Percentiles rank a stretch among this genome's conserved stretches.
Conservation (phyloP, 805 yeast genomes). For the Yamadazyma scolyti region DNA sequence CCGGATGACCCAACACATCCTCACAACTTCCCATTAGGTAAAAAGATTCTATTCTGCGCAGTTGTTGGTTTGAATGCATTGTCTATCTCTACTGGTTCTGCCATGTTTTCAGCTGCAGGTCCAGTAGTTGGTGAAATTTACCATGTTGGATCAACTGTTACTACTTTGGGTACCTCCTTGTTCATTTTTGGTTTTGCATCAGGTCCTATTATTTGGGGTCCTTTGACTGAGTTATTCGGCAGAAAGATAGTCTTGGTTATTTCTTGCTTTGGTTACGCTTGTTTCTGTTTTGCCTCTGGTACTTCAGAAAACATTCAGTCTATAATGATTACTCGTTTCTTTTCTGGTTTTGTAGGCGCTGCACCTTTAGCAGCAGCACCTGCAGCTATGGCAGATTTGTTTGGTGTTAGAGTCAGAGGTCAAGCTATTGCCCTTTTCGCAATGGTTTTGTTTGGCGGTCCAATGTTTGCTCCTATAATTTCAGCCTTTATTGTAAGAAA, state of each 20-base stretch:
- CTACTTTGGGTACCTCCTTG: constrained; percentile 68
- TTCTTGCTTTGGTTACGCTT: constrained; percentile 33
- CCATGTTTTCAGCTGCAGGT: constrained; percentile 66
- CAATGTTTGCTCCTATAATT: constrained; percentile 72
- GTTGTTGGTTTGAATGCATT: constrained; percentile 27
- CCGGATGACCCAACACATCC: constrained; percentile 76
- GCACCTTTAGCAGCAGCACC: constrained; percentile 82
- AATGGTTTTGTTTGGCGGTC: constrained; percentile 70
- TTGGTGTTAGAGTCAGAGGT: constrained; percentile 61
- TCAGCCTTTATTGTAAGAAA: constrained; percentile 37
- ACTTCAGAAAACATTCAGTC: constrained; percentile 74
- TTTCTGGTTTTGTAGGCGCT: constrained; percentile 79
- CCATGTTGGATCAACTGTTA: constrained; percentile 59
- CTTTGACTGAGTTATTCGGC: constrained; percentile 23
- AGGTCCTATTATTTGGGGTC: constrained; percentile 81
- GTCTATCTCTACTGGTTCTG: constrained; percentile 68
- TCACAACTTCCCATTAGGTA: constrained; percentile 58
- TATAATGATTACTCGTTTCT: constrained; percentile 69
- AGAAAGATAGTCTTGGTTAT: constrained; percentile 39
- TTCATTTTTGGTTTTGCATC: constrained; percentile 88
- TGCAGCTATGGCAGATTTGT: constrained; percentile 81
- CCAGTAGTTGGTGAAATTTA: constrained; percentile 44
- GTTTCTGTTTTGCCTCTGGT: constrained; percentile 60
- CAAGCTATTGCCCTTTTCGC: constrained; percentile 71
- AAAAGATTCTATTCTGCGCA: constrained; percentile 18